Evolutionary conservation across 176 grass and related monocot species (phyloP).

Genomic region (Triticum urartu): DNA sequence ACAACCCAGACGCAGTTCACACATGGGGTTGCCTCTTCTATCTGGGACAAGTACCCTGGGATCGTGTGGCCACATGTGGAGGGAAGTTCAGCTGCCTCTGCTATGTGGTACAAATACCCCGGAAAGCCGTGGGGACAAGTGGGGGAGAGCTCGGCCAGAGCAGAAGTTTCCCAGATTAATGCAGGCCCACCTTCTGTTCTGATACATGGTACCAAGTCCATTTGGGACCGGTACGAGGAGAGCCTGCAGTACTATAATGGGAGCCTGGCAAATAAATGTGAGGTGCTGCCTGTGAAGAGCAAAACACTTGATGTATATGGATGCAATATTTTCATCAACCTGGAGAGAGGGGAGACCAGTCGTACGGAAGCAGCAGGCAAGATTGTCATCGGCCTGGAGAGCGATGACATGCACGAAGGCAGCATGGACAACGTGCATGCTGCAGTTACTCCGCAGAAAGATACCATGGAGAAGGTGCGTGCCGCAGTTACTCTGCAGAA

Average conservation of each 20-base stretch:
- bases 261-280: not conserved
- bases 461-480: not conserved
- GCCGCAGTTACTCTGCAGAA: not conserved
- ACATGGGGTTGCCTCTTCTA: not conserved
- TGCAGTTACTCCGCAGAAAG: not conserved
- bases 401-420: not conserved
- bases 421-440: not conserved
- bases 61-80: not conserved
- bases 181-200: not conserved
- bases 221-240: slow-evolving; percentile 20
- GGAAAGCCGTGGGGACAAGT: not conserved
- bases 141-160: not conserved
- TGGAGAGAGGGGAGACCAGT: not conserved
- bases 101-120: not conserved
- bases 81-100: not conserved
- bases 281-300: not conserved
- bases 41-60: not conserved
- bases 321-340: not conserved
- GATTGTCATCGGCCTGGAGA: not conserved
- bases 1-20: not conserved
- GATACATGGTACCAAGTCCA: not conserved
- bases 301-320: not conserved
- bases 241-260: not conserved
- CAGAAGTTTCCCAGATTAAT: not conserved
- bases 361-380: not conserved